Base-by-base conservation (phyloP, 768 basidiomycete genomes). In the Termitomyces sp. region DNA sequence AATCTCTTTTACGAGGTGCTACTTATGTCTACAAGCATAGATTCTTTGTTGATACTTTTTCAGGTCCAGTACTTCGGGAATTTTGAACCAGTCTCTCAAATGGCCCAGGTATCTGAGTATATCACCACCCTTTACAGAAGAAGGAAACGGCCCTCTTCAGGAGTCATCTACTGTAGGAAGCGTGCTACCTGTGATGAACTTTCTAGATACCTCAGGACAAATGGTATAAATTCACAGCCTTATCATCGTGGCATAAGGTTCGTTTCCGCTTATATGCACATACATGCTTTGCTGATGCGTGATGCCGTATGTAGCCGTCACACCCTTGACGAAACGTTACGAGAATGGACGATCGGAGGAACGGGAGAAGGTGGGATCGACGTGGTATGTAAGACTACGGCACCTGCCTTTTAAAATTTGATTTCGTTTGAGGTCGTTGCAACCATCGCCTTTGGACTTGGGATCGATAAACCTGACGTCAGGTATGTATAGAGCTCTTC, bases 401-500 rank as follows among this genome's bases (percentile, higher is more conserved):
- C 48, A 47, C 50, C 12, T 34, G 20, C n/a, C 31, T 43, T 40
- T 54, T 20, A 10, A 47, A 29, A 17, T 50, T 25, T 56, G 25
- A 45, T 54, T 48, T 20, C 25, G 4, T 12, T 5, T 8, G 46
- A 89, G 87, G 87, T 91, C 47, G 86, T 89, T 31, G 89, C 89
- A 10, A 91, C 91, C 0, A 83, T 94, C 54, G 92, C 92, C 5
- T 94, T 94, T 66, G 92, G 92, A 2, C 86, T 93, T 75, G 92
- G 92, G 1, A 93, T 94, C 49, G 91, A 94, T 70, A 94, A 93
- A 74, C 76, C 83, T 20, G 87, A 92, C 63, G 89, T 91, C 56
- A 81, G 89, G 85, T 86, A 68, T 25, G 20, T 37, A 73, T 47
- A 31, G 25, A 54, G 10, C 14, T 17, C 7, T 20, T 1, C 11